phyloP scores from a whole-genome alignment of 2,329 filamentous ascomycete genomes.

The Ophiostoma fasciatum region DNA sequence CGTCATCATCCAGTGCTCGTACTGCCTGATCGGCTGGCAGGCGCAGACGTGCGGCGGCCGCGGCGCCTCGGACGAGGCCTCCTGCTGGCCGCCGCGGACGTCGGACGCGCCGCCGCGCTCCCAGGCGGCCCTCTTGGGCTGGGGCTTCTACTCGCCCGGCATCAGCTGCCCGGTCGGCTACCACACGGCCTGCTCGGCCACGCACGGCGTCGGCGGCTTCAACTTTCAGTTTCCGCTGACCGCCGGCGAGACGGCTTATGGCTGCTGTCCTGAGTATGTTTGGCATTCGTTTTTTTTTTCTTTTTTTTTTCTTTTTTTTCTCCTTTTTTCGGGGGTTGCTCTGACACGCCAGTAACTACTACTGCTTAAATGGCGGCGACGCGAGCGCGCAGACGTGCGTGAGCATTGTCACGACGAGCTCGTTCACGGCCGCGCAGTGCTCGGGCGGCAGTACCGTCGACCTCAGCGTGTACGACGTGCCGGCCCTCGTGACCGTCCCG shows the following conservation, averaged over 20 bases:
- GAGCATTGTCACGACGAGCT: slow-evolving; percentile 8
- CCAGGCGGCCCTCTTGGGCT: slow-evolving; percentile 9
- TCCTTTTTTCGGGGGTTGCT: background rate
- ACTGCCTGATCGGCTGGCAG: slow-evolving; percentile 10
- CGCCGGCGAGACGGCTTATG: slow-evolving; percentile 18
- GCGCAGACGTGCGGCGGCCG: slow-evolving; percentile 11
- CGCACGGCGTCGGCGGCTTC: slow-evolving; percentile 11
- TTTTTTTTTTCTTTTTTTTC: background rate
- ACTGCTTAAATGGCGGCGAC: slow-evolving; percentile 1
- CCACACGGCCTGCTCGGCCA: slow-evolving; percentile 10
- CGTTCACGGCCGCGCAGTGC: slow-evolving; percentile 13
- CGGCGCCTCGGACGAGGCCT: slow-evolving; percentile 9
- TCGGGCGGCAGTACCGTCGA: slow-evolving; percentile 10
- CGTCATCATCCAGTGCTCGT: slow-evolving; percentile 10
- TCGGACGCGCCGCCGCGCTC: background rate
- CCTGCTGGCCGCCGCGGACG: slow-evolving; percentile 13
- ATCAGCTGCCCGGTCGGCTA: slow-evolving; percentile 12
- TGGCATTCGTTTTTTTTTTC: no score
- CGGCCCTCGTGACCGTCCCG: slow-evolving; percentile 9
- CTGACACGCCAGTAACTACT: slow-evolving; percentile 11
- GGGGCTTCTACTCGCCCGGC: slow-evolving; percentile 14
- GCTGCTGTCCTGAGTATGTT: slow-evolving; percentile 17
- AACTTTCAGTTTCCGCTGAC: slow-evolving; percentile 16
- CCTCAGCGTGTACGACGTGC: slow-evolving; percentile 6
- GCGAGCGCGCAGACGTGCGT: slow-evolving; percentile 7